Evolutionary conservation across 257 asterid genomes (phyloP), one percentile per base, ranked within the genome.

Genomic region (Ehretia macrophylla): DNA sequence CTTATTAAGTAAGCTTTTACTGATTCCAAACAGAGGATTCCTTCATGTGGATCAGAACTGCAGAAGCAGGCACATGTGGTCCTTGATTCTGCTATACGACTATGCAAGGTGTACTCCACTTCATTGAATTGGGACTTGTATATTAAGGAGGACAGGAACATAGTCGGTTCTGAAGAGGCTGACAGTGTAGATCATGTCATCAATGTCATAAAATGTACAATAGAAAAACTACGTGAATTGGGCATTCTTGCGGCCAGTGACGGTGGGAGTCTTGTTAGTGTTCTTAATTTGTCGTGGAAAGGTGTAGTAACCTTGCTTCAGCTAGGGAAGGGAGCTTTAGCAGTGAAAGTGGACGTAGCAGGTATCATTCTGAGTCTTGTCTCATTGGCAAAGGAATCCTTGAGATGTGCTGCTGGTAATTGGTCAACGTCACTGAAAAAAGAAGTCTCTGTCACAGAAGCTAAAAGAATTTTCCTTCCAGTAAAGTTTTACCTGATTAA

Each of bases 221-320:
- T 89, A 19, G 86, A 81, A 68, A 86, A 75, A 68, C 73, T 93
- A 27, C 79, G 99, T 67, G 96, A 86, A 68, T 70, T 93, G 78
- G 99, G 99, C 42, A 75, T 81, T 55, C 76, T 77, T 70, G 99
- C 96, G 63, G 99, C 97, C 68, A 86, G 81, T 74, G 88, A 81
- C 69, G 99, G 99, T 37, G 99, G 99, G 66, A 80, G 72, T 71
- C 94, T 89, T 27, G 99, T 86, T 57, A 77, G 86, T 75, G 70
- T 93, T 60, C 85, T 93, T 57, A 88, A 93, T 78, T 55, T 75
- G 73, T 86, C 97, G 18, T 89, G 99, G 99, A 93, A 89, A 89
- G 95, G 97, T 65, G 96, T 93, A 58, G 89, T 86, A 60, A 75
- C 88, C 49, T 66, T 93, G 75, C 97, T 89, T 81, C 99, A 93